Evolutionary conservation across 176 grass and related monocot species (phyloP).

Genomic region (Carex myosuroides): DNA sequence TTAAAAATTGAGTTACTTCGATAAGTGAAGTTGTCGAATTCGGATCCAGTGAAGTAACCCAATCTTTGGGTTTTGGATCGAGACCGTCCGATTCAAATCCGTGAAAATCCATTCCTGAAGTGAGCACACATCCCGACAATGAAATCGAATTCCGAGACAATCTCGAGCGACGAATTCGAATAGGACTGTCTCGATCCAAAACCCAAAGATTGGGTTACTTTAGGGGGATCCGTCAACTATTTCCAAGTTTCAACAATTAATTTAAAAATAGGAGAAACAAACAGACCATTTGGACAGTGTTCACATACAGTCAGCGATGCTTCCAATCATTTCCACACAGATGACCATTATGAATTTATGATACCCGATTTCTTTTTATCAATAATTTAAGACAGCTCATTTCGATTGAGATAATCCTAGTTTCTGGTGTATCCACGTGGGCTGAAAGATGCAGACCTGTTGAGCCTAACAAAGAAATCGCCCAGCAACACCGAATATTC

Average conservation of each 20-base stretch:
- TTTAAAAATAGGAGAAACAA: not conserved
- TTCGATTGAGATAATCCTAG: not conserved
- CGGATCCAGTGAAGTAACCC: too few relatives aligned
- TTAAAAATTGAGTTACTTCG: too few relatives aligned
- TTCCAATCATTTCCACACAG: not conserved
- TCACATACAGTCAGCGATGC: not conserved
- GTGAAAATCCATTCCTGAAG: too few relatives aligned
- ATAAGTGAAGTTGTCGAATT: too few relatives aligned
- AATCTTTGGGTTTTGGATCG: too few relatives aligned
- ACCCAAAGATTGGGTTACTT: too few relatives aligned
- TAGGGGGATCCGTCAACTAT: too few relatives aligned
- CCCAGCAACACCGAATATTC: not conserved
- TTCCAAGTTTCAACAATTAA: not conserved
- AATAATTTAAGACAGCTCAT: not conserved
- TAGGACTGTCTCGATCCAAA: too few relatives aligned
- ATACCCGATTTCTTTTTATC: not conserved
- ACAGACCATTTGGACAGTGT: not conserved
- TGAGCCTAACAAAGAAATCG: not conserved
- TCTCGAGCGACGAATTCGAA: too few relatives aligned
- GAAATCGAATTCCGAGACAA: too few relatives aligned
- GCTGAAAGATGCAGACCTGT: not conserved
- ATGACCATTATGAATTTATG: not conserved
- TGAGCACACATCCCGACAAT: too few relatives aligned
- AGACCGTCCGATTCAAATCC: too few relatives aligned
- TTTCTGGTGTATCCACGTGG: not conserved